These are phyloP conservation scores for Scedosporium boydii DNA, from an alignment of 2,329 filamentous ascomycete species.

Conservation along the genomic window DNA sequence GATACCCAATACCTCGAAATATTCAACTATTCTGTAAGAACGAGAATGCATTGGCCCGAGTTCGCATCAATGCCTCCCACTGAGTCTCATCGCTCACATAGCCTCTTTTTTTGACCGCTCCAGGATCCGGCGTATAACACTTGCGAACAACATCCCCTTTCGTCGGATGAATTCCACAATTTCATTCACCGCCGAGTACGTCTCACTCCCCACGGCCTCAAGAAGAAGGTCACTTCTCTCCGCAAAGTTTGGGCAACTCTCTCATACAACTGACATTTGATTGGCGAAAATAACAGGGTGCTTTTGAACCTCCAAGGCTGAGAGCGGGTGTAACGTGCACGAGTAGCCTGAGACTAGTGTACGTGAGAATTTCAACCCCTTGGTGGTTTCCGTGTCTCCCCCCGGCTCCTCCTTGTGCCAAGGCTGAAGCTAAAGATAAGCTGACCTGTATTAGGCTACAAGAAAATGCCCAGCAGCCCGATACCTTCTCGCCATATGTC, in stretches of 20 bases:
- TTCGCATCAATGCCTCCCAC: background rate
- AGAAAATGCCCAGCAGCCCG: conserved; percentile 42
- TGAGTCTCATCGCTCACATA: conserved; percentile 3
- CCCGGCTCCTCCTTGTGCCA: background rate
- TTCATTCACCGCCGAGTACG: conserved; percentile 41
- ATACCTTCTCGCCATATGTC: conserved; percentile 47
- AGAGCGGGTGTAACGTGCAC: conserved; percentile 33
- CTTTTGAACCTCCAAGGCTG: conserved; percentile 37
- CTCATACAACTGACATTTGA: background rate
- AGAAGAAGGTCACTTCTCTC: background rate
- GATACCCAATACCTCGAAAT: conserved; percentile 47
- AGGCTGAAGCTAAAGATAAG: background rate
- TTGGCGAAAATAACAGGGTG: conserved; percentile 31
- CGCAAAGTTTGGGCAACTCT: background rate
- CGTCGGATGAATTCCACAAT: conserved; percentile 47
- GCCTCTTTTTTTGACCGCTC: conserved; percentile 6
- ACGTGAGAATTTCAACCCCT: conserved; percentile 17
- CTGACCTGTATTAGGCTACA: conserved; percentile 34
- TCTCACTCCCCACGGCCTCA: conserved; percentile 5
- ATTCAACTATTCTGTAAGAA: conserved; percentile 48
- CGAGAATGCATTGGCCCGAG: too few species aligned
- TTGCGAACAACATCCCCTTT: conserved; percentile 41
- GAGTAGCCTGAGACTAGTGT: conserved; percentile 47
- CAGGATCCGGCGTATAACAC: conserved; percentile 41
- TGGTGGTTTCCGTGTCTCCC: background rate